phyloP scores from a whole-genome alignment of 129 eudicot species.

The Pittosporum tobira region DNA sequence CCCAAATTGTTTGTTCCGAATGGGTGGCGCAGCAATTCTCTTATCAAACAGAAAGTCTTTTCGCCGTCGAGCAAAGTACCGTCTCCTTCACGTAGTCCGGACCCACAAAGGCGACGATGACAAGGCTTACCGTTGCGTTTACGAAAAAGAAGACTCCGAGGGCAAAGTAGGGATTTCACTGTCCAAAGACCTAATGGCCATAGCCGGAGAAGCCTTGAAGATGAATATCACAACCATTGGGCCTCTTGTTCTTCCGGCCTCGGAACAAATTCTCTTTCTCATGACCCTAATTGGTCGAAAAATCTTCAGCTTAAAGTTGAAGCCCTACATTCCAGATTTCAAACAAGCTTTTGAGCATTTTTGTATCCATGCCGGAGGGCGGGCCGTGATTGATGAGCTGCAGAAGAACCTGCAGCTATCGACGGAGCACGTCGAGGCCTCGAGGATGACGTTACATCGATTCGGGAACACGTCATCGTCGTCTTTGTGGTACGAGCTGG shows the following conservation, averaged over 20 bases:
- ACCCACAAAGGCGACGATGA: constrained; percentile 5
- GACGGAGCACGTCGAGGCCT: constrained; percentile 10
- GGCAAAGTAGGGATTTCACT: constrained; percentile 6
- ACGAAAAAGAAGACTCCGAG: not conserved
- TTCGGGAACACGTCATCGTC: constrained; percentile 9
- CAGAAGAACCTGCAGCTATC: constrained; percentile 13
- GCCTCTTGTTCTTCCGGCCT: constrained; percentile 14
- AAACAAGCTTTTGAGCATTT: constrained; percentile 18
- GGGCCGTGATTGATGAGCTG: constrained; percentile 9
- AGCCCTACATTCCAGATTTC: constrained; percentile 14
- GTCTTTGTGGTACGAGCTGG: constrained; percentile 6
- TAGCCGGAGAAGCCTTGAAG: constrained; percentile 11
- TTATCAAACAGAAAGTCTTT: not conserved
- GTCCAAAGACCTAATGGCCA: constrained; percentile 8
- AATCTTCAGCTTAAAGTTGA: not conserved
- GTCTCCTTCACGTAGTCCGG: constrained; percentile 10
- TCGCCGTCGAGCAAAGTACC: not conserved
- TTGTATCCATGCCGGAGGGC: constrained; percentile 14
- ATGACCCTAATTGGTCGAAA: not conserved
- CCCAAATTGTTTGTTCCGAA: constrained; percentile 8
- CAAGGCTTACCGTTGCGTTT: not conserved
- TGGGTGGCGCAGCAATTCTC: constrained; percentile 12
- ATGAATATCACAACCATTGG: constrained; percentile 8
- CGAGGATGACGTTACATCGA: constrained; percentile 13
- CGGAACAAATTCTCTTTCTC: constrained; percentile 4